Conservation (phyloP, 106 monocot genomes). For the Gastrodia elata region DNA sequence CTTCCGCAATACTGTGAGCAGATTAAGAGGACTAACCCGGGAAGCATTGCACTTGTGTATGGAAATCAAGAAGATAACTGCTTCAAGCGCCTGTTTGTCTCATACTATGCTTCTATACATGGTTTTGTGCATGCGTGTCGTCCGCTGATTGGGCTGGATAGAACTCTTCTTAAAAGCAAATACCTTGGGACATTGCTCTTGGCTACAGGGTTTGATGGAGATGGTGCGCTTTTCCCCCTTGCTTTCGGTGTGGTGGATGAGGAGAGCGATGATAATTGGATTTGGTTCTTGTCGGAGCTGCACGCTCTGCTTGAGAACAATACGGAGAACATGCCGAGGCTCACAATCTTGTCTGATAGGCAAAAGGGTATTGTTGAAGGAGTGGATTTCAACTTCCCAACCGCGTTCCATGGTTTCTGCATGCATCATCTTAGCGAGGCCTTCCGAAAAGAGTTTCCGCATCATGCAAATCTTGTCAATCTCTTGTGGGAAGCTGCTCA, state of each 20-base stretch:
- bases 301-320: constrained; percentile 71
- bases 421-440: constrained; percentile 89
- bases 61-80: constrained; percentile 78
- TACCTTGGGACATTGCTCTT: constrained; percentile 92
- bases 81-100: constrained; percentile 73
- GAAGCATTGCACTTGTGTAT: constrained; percentile 75
- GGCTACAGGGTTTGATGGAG: constrained; percentile 93
- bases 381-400: constrained; percentile 92
- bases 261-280: constrained; percentile 94
- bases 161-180: constrained; percentile 80
- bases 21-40: constrained; percentile 70
- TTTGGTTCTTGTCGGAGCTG: constrained; percentile 93
- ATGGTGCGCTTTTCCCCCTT: constrained; percentile 88
- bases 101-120: constrained; percentile 83
- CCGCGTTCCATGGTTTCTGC: constrained; percentile 94
- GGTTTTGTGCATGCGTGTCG: constrained; percentile 92
- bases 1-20: constrained; percentile 90
- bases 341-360: constrained; percentile 83
- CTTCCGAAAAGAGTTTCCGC: constrained; percentile 86
- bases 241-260: constrained; percentile 98
- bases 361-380: constrained; percentile 86
- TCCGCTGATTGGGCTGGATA: constrained; percentile 83
- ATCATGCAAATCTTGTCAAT: constrained; percentile 66
- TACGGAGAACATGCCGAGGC: constrained; percentile 95
- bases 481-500: constrained; percentile 92